These are phyloP conservation scores for Colletotrichum sp. DNA, from an alignment of 2,329 filamentous ascomycete genomes.

Conservation along the genomic window DNA sequence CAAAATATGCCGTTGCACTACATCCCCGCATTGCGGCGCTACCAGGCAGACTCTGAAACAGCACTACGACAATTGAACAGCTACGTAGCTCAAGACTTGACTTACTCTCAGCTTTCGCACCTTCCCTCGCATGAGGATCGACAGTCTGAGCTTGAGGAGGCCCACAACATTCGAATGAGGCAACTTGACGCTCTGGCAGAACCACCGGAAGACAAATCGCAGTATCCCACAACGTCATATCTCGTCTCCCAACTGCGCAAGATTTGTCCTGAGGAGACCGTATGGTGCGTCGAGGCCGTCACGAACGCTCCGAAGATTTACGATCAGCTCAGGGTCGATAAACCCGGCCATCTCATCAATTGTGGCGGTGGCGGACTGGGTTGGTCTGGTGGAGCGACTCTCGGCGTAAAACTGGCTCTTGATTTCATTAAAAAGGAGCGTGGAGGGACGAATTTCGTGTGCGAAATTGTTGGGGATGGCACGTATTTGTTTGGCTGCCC, in stretches of 20 bases:
- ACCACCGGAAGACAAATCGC: conserved; percentile 61
- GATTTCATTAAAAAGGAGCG: conserved; percentile 42
- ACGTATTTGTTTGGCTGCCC: conserved; percentile 61
- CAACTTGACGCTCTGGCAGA: conserved; percentile 61
- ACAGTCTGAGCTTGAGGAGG: conserved; percentile 59
- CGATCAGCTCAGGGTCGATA: conserved; percentile 72
- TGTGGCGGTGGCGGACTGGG: conserved; percentile 82
- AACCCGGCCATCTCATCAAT: conserved; percentile 79
- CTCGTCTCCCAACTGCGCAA: conserved; percentile 27
- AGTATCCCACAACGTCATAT: conserved; percentile 45
- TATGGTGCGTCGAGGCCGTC: conserved; percentile 80
- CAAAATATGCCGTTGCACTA: conserved; percentile 79
- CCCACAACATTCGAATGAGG: conserved; percentile 64
- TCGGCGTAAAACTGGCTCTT: conserved; percentile 78
- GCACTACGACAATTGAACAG: background rate
- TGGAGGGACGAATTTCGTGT: conserved; percentile 51
- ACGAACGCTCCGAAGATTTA: conserved; percentile 71
- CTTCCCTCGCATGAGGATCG: conserved; percentile 57
- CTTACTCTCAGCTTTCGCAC: conserved; percentile 71
- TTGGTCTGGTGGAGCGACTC: conserved; percentile 77
- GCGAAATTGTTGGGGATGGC: conserved; percentile 63
- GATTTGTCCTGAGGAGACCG: conserved; percentile 55
- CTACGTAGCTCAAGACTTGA: conserved; percentile 30
- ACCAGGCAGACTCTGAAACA: conserved; percentile 60
- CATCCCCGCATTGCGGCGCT: conserved; percentile 68